Percentiles rank a stretch among this genome's conserved stretches.
These are phyloP conservation scores for Dianthus caryophyllus DNA, from an alignment of 148 eudicot species.

Conservation along the genomic window DNA sequence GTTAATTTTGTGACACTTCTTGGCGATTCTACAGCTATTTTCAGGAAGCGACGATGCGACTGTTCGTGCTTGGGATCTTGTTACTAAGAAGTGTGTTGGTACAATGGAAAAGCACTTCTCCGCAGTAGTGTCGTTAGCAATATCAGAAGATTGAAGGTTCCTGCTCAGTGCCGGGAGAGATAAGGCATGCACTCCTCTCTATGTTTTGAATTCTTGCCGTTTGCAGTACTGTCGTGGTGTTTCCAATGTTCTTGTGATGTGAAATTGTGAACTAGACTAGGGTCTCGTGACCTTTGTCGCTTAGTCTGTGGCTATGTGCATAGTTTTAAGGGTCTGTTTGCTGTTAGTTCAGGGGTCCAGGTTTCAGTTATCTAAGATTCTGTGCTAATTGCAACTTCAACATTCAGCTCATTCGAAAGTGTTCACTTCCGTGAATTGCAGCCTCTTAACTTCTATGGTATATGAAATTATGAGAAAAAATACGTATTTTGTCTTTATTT, in stretches of 20 bases:
- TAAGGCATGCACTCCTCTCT: constrained; percentile 37
- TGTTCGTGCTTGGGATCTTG: constrained; percentile 83
- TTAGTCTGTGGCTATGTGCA: too few species aligned
- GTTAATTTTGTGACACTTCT: not conserved
- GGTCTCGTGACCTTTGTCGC: not conserved
- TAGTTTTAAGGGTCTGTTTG: too few species aligned
- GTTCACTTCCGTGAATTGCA: too few species aligned
- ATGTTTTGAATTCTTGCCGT: not conserved
- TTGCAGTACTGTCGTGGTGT: too few species aligned
- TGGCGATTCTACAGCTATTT: constrained; percentile 50
- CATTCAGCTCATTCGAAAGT: not conserved
- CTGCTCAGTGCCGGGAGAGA: constrained; percentile 93
- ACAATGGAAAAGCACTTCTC: constrained; percentile 79
- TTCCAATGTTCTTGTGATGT: not conserved
- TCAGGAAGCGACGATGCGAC: constrained; percentile 83
- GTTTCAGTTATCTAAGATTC: not conserved
- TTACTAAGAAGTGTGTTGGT: constrained; percentile 63
- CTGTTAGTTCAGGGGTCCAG: too few species aligned
- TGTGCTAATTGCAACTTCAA: not conserved
- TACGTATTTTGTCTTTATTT: too few species aligned
- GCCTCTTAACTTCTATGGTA: too few species aligned
- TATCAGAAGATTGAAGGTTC: constrained; percentile 72
- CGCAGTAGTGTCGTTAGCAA: constrained; percentile 71
- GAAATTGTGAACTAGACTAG: not conserved
- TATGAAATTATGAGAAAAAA: too few species aligned